A percentile compares a stretch with the other conserved stretches of the same genome.
Evolutionary conservation across 805 yeast genomes (phyloP).

Genomic region (Sungouiozyma intestinalis): DNA sequence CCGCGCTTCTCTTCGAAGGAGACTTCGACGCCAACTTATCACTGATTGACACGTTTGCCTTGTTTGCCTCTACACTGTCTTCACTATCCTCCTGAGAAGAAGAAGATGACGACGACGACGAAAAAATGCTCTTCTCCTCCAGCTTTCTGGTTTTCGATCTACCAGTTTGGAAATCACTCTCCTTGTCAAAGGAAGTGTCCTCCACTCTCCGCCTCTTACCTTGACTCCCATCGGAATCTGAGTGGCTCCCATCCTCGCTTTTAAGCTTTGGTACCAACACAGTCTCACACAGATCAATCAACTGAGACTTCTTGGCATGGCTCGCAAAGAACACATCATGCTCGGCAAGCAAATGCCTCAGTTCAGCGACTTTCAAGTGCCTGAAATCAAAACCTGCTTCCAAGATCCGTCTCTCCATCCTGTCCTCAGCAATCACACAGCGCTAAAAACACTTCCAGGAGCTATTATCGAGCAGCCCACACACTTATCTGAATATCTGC

Average conservation of each 20-base stretch:
- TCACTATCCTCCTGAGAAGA: too few relatives aligned
- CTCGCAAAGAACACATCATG: conserved; percentile 53
- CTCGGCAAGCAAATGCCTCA: conserved; percentile 54
- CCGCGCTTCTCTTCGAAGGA: conserved; percentile 17
- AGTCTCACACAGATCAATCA: conserved; percentile 49
- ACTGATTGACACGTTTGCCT: not conserved
- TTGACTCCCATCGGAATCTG: not conserved
- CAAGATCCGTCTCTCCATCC: conserved; percentile 3
- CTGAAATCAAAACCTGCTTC: conserved; percentile 55
- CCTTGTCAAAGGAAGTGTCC: not conserved
- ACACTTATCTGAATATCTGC: too few relatives aligned
- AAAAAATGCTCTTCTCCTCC: not conserved
- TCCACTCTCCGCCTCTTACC: conserved; percentile 1
- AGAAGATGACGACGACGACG: not conserved
- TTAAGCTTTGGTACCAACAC: conserved; percentile 41
- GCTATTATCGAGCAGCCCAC: too few relatives aligned
- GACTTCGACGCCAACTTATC: conserved; percentile 17
- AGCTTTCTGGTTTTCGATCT: not conserved
- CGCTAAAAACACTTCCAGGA: too few relatives aligned
- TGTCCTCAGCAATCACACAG: not conserved
- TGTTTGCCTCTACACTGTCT: conserved; percentile 23
- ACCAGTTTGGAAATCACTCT: not conserved
- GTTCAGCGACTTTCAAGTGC: conserved; percentile 53
- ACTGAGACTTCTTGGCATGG: conserved; percentile 55
- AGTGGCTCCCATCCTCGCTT: not conserved